phyloP scores from a whole-genome alignment of 345 rosid genomes.

The Gossypium sturtianum region DNA sequence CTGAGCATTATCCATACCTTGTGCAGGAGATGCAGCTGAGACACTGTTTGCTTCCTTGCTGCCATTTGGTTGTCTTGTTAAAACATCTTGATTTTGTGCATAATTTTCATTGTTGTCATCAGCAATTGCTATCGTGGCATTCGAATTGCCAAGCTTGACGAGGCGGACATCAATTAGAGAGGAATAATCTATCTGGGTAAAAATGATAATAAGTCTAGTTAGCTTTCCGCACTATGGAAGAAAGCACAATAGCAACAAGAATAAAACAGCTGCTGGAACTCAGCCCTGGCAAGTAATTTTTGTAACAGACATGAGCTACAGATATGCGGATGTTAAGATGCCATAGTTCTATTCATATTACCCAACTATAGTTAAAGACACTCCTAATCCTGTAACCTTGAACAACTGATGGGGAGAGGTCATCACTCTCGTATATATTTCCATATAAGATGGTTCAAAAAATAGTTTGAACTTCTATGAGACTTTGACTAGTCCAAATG shows the following conservation, averaged over 20 bases:
- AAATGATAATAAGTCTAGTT: not conserved
- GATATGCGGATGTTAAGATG: not conserved
- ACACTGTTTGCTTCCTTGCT: constrained; percentile 13
- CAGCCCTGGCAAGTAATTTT: not conserved
- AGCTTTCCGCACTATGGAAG: not conserved
- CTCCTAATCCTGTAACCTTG: not conserved
- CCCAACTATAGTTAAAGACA: not conserved
- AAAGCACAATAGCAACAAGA: not conserved
- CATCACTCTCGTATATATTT: not conserved
- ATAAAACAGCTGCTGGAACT: constrained; percentile 5
- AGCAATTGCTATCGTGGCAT: constrained; percentile 19
- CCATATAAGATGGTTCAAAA: not conserved
- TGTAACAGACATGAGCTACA: not conserved
- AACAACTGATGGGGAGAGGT: not conserved
- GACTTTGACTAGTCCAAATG: not conserved
- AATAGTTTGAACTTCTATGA: not conserved
- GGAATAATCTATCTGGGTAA: constrained; percentile 64
- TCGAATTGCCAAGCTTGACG: constrained; percentile 31
- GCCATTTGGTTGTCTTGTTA: constrained; percentile 12
- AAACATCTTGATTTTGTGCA: constrained; percentile 21
- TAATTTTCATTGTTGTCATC: constrained; percentile 20
- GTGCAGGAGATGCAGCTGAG: constrained; percentile 20
- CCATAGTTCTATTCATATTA: not conserved
- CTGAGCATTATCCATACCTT: constrained; percentile 32
- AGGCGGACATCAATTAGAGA: constrained; percentile 66